A percentile compares a stretch with the other conserved stretches of the same genome.
These are phyloP conservation scores for Evansstolkia leycettana DNA, from an alignment of 495 filamentous ascomycete genomes.

Conservation along the genomic window DNA sequence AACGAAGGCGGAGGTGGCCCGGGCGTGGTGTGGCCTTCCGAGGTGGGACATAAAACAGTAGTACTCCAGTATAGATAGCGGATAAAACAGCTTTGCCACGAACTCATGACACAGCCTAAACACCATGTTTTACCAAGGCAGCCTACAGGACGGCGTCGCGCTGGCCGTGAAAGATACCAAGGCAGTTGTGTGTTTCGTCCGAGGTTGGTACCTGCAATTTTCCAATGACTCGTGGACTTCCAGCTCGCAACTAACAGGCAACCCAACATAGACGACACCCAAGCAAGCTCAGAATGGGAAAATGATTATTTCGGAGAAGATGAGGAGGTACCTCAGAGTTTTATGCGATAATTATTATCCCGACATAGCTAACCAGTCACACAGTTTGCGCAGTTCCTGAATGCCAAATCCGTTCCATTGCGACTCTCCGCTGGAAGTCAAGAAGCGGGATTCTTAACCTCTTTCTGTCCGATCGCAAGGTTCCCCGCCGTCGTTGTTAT, in stretches of 20 bases:
- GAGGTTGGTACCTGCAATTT: constrained; percentile 27
- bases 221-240: too few relatives aligned
- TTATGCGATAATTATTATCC: constrained; percentile 1
- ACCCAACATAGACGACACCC: constrained; percentile 42
- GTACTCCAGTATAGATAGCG: too few relatives aligned
- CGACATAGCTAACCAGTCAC: constrained; percentile 2
- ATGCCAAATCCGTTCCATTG: constrained; percentile 49
- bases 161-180: constrained; percentile 55
- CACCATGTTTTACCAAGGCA: constrained; percentile 76
- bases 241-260: too few relatives aligned
- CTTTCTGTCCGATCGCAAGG: constrained; percentile 62
- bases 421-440: constrained; percentile 55
- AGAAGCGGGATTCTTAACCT: constrained; percentile 69
- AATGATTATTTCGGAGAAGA: constrained; percentile 55
- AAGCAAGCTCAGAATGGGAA: constrained; percentile 65
- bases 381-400: constrained; percentile 36
- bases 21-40: too few relatives aligned
- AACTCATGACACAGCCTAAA: too few relatives aligned
- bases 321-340: constrained; percentile 32
- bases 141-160: constrained; percentile 65
- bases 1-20: background rate
- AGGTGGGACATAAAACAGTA: too few relatives aligned
- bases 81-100: too few relatives aligned
- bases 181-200: constrained; percentile 57
- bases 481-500: constrained; percentile 71